A percentile compares a stretch with the other conserved stretches of the same genome.
phyloP scores from a whole-genome alignment of 495 filamentous ascomycete genomes.

The Chaetomidium leptoderma region DNA sequence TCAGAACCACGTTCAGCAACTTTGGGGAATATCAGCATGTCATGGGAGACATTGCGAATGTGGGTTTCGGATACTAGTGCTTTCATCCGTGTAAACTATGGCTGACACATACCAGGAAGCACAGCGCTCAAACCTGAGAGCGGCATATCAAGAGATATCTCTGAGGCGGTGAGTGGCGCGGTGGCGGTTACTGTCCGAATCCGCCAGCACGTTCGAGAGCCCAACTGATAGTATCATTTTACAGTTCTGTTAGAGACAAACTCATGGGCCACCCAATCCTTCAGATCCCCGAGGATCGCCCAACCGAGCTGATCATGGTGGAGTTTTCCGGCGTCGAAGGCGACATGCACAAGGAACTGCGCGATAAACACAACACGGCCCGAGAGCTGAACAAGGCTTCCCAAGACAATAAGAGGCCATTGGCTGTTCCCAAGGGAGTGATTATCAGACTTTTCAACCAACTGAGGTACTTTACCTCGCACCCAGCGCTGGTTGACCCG shows the following conservation, averaged over 20 bases:
- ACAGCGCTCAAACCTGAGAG: background rate
- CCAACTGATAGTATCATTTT: background rate
- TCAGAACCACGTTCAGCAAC: slow-evolving; percentile 38
- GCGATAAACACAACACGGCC: too few relatives aligned
- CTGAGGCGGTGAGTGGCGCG: slow-evolving; percentile 5
- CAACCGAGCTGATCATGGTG: slow-evolving; percentile 4
- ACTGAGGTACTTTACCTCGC: slow-evolving; percentile 5
- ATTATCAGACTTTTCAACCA: background rate
- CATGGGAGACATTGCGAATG: slow-evolving; percentile 41
- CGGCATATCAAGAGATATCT: background rate
- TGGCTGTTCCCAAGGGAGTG: background rate
- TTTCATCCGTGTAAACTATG: too few relatives aligned
- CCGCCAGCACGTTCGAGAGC: background rate
- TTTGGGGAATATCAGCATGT: slow-evolving; percentile 36
- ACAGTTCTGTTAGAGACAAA: slow-evolving; percentile 48
- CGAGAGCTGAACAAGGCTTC: too few relatives aligned
- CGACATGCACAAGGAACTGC: background rate
- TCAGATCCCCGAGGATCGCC: slow-evolving; percentile 43
- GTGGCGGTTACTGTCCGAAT: background rate
- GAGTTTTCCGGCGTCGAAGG: slow-evolving; percentile 2
- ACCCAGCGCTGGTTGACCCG: slow-evolving; percentile 10
- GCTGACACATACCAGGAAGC: background rate
- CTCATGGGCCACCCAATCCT: slow-evolving; percentile 55
- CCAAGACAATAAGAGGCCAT: too few relatives aligned
- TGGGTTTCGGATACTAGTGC: background rate